Percentiles rank a stretch among this genome's conserved stretches.
Evolutionary conservation across 352 stramenopile species (phyloP).

Genomic region (Globisporangium solare): DNA sequence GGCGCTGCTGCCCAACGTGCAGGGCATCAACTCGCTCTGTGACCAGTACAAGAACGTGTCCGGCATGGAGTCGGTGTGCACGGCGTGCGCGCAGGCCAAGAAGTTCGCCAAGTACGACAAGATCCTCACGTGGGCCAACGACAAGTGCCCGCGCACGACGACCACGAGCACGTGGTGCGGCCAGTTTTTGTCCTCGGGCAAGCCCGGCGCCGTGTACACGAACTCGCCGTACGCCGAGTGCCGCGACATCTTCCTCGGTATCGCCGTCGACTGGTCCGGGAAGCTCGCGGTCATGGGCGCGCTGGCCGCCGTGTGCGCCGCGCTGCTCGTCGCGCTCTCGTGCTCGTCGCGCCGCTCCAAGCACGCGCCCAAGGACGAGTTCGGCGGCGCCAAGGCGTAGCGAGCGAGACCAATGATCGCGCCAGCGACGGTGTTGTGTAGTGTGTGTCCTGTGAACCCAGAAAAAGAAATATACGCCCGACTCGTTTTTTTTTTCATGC

Average conservation of each 20-base stretch:
- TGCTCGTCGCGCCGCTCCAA: conserved; percentile 52
- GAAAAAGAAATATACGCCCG: no score
- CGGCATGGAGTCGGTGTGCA: conserved; percentile 38
- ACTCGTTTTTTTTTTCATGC: no score
- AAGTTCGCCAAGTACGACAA: conserved; percentile 61
- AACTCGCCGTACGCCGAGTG: conserved; percentile 76
- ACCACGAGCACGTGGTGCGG: conserved; percentile 60
- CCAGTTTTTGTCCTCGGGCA: conserved; percentile 38
- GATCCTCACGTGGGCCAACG: conserved; percentile 77
- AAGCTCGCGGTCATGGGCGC: conserved; percentile 47
- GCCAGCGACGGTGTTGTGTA: no score
- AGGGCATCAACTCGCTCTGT: conserved; percentile 58
- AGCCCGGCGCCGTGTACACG: conserved; percentile 39
- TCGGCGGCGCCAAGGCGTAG: not conserved
- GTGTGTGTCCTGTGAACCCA: no score
- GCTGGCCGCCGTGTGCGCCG: conserved; percentile 42
- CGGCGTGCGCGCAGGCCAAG: conserved; percentile 43
- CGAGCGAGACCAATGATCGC: no score
- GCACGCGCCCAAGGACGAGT: conserved; percentile 7
- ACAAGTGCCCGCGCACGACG: conserved; percentile 59
- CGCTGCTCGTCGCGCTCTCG: conserved; percentile 49
- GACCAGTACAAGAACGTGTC: conserved; percentile 32
- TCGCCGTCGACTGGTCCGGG: conserved; percentile 61
- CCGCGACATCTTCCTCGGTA: conserved; percentile 55
- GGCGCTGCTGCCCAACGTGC: conserved; percentile 50